Base-by-base conservation (phyloP, 129 eudicot species). In the Oenanthe sinensis region DNA sequence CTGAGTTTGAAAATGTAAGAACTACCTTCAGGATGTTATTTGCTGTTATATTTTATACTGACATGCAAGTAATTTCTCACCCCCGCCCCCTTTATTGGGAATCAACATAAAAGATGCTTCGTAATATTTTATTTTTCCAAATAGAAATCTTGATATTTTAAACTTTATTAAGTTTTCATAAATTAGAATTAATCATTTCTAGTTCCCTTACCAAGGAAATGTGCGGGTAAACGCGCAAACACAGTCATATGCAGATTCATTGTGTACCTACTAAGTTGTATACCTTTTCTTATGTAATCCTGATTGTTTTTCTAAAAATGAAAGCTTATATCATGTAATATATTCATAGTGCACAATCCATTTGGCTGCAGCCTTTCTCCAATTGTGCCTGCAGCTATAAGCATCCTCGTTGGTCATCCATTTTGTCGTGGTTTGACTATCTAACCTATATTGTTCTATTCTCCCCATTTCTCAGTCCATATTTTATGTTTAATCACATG, bases 1-100 rank as follows among this genome's bases (percentile, higher is more conserved):
- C 98, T 63, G 98, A 95, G 85, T 95, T 95, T 89, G 89, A 95
- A 76, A 96, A 87, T 79, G 98, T 95, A 86, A 91, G 60, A 44
- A 74, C 77, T 74, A 26, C 42, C 37, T 45, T 28, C 11, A 19
- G 43, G 22, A 4, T 67, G 72, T 67, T 30, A 30, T 26, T 26
- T 33, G 22, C 19, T 30, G 42, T 67, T 28, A 24, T 28, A 19
- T 65, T 28, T 65, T n/a, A 28, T 65, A 11, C 40, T 28, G 20
- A 63, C 4, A 63, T 54, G 14, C 19, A 26, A 28, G 72, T 67
- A 67, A 26, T 28, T 65, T 67, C 22, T 42, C 22, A 0, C 20
- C 58, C 58, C 62, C 36, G 15, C 2, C 16, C 15, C 68, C 68
- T 33, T 33, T 33, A 8, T n/a, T 60, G 24, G 68, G 68, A 60